Evolutionary conservation across 169 alveolate genomes (phyloP).

Genomic region (Plasmodium gonderi): DNA sequence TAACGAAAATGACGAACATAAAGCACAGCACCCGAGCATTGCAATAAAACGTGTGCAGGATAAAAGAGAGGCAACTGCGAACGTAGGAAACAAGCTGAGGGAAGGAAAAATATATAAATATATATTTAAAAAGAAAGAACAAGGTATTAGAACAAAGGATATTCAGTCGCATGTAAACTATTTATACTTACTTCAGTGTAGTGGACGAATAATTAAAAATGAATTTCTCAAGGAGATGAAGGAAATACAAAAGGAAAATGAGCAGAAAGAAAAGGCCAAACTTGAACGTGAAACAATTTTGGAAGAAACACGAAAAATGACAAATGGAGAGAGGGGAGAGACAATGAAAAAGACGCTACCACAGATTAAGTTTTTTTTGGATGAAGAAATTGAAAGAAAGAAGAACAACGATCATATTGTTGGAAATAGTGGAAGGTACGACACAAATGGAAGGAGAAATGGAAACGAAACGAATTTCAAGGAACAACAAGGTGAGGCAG

Average conservation of each 20-base stretch:
- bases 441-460: neutral
- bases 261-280: neutral
- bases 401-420: neutral
- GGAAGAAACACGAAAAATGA: neutral
- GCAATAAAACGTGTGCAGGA: neutral
- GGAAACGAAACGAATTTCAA: neutral
- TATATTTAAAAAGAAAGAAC: conserved; percentile 29
- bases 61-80: neutral
- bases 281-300: neutral
- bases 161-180: neutral
- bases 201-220: conserved; percentile 70
- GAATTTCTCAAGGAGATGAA: conserved; percentile 43
- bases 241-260: conserved; percentile 17
- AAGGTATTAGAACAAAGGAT: neutral
- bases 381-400: neutral
- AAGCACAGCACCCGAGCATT: too few relatives aligned
- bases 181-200: conserved; percentile 57
- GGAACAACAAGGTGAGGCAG: neutral
- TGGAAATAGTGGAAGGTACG: neutral
- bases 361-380: neutral
- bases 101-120: conserved; percentile 34
- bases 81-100: neutral
- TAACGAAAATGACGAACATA: too few relatives aligned
- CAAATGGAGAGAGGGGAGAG: neutral
- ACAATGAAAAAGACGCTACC: neutral